phyloP scores from a whole-genome alignment of 331 rosid genomes.

The Cydonia oblonga region DNA sequence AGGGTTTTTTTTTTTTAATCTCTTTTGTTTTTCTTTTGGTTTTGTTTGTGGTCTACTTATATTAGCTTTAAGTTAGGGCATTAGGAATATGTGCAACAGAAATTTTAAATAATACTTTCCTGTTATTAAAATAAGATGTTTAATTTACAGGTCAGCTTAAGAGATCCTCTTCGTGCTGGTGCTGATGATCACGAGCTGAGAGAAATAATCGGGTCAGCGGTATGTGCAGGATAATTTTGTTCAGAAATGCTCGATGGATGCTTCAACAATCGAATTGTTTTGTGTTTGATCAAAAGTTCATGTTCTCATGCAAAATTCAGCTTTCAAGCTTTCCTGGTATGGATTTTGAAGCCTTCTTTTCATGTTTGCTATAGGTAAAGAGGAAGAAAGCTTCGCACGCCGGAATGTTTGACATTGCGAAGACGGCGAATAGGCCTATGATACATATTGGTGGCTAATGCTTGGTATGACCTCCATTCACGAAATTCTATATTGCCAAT shows the following conservation, averaged over 20 bases:
- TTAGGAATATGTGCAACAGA: neutral
- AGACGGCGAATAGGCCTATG: slow-evolving; percentile 92
- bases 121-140: neutral
- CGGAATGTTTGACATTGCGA: slow-evolving; percentile 86
- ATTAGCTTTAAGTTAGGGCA: neutral
- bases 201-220: slow-evolving; percentile 78
- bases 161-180: slow-evolving; percentile 78
- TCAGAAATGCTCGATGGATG: neutral
- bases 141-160: slow-evolving; percentile 66
- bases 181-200: slow-evolving; percentile 61
- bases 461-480: slow-evolving; percentile 5
- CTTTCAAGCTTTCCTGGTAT: neutral
- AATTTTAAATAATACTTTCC: neutral
- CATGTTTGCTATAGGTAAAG: slow-evolving; percentile 49
- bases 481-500: neutral
- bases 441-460: slow-evolving; percentile 92
- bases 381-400: slow-evolving; percentile 93
- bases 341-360: neutral
- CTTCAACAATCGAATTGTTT: neutral
- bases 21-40: neutral
- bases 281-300: neutral
- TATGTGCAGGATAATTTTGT: slow-evolving; percentile 19
- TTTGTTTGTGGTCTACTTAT: neutral
- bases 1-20: too few species aligned
- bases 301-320: neutral